Conservation (phyloP, 768 basidiomycete genomes). For the Mycena amicta region DNA sequence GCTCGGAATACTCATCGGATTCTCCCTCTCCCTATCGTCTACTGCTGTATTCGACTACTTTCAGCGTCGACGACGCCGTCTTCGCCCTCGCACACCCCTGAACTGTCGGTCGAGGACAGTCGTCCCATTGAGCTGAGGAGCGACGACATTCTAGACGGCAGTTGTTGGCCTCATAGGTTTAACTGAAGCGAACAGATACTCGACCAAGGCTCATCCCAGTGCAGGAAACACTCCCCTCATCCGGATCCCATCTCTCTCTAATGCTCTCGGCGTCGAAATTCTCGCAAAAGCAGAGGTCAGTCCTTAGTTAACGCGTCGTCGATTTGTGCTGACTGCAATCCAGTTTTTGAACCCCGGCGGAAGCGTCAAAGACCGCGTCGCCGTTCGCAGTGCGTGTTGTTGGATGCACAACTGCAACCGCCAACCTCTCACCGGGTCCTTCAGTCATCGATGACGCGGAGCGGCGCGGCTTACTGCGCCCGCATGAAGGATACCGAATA, state of each 20-base stretch:
- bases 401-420: background rate
- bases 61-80: conserved; percentile 52
- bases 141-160: conserved; percentile 78
- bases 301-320: background rate
- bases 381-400: conserved; percentile 69
- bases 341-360: conserved; percentile 97
- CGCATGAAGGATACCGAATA: conserved; percentile 86
- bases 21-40: conserved; percentile 74
- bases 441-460: conserved; percentile 96
- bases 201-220: background rate
- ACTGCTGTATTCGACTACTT: conserved; percentile 62
- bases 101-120: too few species aligned
- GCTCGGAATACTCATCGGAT: conserved; percentile 66
- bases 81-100: too few species aligned
- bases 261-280: conserved; percentile 91
- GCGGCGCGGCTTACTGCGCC: conserved; percentile 74
- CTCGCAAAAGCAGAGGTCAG: conserved; percentile 91
- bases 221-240: conserved; percentile 93
- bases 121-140: conserved; percentile 73
- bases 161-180: conserved; percentile 85
- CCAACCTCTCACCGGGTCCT: background rate
- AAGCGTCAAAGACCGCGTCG: conserved; percentile 98
- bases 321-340: too few species aligned
- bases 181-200: conserved; percentile 20
- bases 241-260: conserved; percentile 87